Conservation (phyloP, 345 rosid species). For the Arabidopsis suecica region DNA sequence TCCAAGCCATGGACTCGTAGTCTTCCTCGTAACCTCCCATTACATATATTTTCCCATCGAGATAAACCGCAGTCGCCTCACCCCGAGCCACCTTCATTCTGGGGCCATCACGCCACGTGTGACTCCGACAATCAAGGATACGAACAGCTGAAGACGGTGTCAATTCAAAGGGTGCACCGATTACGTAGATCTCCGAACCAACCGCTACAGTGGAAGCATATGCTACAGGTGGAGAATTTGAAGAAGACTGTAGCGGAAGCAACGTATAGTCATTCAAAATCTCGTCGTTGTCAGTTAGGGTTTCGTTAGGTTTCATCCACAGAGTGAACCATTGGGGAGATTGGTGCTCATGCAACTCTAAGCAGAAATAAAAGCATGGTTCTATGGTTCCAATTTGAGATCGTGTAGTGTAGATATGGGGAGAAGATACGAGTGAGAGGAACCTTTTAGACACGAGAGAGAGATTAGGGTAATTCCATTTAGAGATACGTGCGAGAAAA, state of each 20-base stretch:
- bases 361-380: not conserved
- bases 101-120: slow-evolving; percentile 63
- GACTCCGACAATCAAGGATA: slow-evolving; percentile 66
- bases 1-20: not conserved
- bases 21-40: slow-evolving; percentile 26
- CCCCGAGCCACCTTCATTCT: slow-evolving; percentile 63
- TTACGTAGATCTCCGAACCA: slow-evolving; percentile 54
- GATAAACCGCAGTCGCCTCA: slow-evolving; percentile 51
- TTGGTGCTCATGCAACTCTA: not conserved
- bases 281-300: not conserved
- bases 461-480: slow-evolving; percentile 58
- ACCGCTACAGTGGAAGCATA: slow-evolving; percentile 45
- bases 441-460: slow-evolving; percentile 62
- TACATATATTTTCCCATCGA: slow-evolving; percentile 57
- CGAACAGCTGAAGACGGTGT: slow-evolving; percentile 52
- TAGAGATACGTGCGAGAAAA: slow-evolving; percentile 62
- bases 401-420: slow-evolving; percentile 35
- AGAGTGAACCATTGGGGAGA: not conserved
- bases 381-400: not conserved
- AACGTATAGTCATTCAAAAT: not conserved
- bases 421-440: slow-evolving; percentile 55
- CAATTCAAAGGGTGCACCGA: slow-evolving; percentile 56
- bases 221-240: not conserved
- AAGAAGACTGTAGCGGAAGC: not conserved
- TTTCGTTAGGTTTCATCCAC: not conserved